Evolutionary conservation across 768 basidiomycete genomes (phyloP).

Genomic region (Tricholoma sp.): DNA sequence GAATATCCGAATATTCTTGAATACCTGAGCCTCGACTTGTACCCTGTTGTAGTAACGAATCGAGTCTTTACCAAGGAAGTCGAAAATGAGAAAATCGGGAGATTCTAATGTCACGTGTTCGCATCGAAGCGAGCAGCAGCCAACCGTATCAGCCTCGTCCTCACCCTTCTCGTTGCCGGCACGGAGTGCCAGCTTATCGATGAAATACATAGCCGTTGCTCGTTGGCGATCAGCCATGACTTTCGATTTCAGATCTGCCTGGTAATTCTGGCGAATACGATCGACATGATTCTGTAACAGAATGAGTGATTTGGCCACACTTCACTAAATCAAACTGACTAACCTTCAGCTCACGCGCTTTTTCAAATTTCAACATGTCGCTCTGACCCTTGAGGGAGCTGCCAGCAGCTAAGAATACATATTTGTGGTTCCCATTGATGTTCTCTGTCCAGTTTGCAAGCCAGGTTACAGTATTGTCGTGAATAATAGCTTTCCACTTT

Average conservation of each 20-base stretch:
- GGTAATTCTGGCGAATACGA: slow-evolving; percentile 86
- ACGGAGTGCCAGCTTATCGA: slow-evolving; percentile 94
- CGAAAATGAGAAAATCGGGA: slow-evolving; percentile 86
- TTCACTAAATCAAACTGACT: slow-evolving; percentile 9
- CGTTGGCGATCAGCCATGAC: slow-evolving; percentile 94
- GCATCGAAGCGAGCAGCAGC: slow-evolving; percentile 95
- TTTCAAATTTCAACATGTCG: slow-evolving; percentile 97
- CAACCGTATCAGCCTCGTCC: slow-evolving; percentile 98
- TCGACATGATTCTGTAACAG: slow-evolving; percentile 76
- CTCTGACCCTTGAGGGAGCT: slow-evolving; percentile 98
- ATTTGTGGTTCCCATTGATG: slow-evolving; percentile 92
- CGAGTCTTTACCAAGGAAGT: slow-evolving; percentile 99
- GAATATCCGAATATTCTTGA: slow-evolving; percentile 97
- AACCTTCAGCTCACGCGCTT: slow-evolving; percentile 94
- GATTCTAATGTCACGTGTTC: slow-evolving; percentile 93
- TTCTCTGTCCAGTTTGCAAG: slow-evolving; percentile 99
- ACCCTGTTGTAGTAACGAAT: slow-evolving; percentile 96
- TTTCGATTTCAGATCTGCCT: slow-evolving; percentile 77
- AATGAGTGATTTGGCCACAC: slow-evolving; percentile 1
- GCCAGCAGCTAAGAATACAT: slow-evolving; percentile 97
- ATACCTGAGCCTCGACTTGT: slow-evolving; percentile 84
- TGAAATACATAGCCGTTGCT: slow-evolving; percentile 99
- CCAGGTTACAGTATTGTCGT: slow-evolving; percentile 98
- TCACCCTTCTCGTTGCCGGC: slow-evolving; percentile 99
- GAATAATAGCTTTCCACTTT: slow-evolving; percentile 80